These are phyloP conservation scores for Candida morakotiae DNA, from an alignment of 805 yeast genomes.

Conservation along the genomic window DNA sequence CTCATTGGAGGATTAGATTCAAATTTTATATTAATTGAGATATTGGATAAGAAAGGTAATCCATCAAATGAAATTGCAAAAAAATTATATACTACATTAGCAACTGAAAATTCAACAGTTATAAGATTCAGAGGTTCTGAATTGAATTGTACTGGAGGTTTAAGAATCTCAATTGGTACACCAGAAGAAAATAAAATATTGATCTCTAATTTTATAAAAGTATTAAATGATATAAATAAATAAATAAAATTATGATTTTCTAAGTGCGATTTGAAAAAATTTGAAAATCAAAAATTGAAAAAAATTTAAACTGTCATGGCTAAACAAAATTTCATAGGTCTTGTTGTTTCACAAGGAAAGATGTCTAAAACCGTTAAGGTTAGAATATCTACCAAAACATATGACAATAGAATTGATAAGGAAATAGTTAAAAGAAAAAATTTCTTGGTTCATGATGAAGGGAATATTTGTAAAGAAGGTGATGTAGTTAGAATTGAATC, in stretches of 20 bases:
- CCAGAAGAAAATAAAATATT: constrained; percentile 62
- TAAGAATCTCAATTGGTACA: constrained; percentile 87
- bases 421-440: constrained; percentile 76
- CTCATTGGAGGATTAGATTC: constrained; percentile 83
- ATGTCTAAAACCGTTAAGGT: constrained; percentile 96
- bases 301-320: constrained; percentile 50
- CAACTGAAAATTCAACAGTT: constrained; percentile 71
- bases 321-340: constrained; percentile 85
- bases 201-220: constrained; percentile 42
- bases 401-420: constrained; percentile 68
- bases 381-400: constrained; percentile 72
- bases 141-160: constrained; percentile 81
- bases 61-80: constrained; percentile 71
- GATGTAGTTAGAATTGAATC: constrained; percentile 92
- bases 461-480: constrained; percentile 87
- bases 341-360: constrained; percentile 93
- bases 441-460: constrained; percentile 91
- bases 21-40: constrained; percentile 74
- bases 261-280: not conserved
- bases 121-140: constrained; percentile 90
- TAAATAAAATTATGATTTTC: not conserved
- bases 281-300: not conserved
- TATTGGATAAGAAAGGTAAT: constrained; percentile 55
- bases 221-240: constrained; percentile 15
- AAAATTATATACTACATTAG: constrained; percentile 62